Conservation (phyloP, 2,329 filamentous ascomycete species). For the Lasiodiplodia theobromae region DNA sequence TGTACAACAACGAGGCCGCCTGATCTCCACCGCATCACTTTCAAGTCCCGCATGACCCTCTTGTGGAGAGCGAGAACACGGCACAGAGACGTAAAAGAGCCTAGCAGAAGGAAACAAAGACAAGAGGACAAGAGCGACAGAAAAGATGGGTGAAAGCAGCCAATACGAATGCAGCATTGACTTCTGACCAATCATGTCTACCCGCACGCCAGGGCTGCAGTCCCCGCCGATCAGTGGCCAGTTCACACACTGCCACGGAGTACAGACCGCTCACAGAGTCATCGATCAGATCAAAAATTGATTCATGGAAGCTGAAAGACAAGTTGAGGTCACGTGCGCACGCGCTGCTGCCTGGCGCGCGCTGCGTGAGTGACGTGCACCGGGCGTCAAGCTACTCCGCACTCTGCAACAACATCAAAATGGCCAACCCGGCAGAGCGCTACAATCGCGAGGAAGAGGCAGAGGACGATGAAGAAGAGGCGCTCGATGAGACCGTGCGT, state of each 20-base stretch:
- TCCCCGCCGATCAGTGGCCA: background rate
- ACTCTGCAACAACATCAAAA: conserved; percentile 7
- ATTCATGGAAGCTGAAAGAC: background rate
- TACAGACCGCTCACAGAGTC: background rate
- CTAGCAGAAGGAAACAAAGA: background rate
- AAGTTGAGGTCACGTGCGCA: background rate
- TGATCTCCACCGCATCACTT: background rate
- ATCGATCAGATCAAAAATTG: no score
- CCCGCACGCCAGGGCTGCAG: background rate
- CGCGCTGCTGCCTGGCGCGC: conserved; percentile 24
- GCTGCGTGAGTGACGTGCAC: conserved; percentile 8
- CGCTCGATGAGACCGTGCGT: conserved; percentile 28
- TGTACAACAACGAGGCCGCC: background rate
- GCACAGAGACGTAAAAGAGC: background rate
- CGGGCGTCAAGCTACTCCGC: background rate
- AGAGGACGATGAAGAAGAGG: conserved; percentile 28
- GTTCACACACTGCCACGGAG: background rate
- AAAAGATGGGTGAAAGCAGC: background rate
- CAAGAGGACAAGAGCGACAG: background rate
- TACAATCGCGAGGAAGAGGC: conserved; percentile 27
- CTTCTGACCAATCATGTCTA: background rate
- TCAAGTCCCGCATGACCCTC: background rate
- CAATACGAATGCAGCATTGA: background rate
- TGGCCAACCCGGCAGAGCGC: conserved; percentile 22
- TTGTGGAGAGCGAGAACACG: background rate